Base-by-base conservation (phyloP, 1,139 yeast genomes). In the Taphrina deformans region DNA sequence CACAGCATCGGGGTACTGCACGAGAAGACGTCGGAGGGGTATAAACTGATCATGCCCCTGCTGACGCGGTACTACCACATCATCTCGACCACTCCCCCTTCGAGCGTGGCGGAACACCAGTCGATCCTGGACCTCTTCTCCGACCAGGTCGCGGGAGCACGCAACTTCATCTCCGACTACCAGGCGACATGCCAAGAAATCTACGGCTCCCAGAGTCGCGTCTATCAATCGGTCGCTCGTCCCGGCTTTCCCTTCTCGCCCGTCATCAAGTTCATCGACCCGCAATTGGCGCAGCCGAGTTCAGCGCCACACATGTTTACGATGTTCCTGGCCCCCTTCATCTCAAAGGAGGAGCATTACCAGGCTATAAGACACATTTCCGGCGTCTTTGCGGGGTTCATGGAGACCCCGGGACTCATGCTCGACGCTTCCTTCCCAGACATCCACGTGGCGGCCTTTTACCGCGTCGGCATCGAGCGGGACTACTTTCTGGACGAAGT, bases 291-390 rank as follows among this genome's bases (percentile, higher is more conserved):
- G 0, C 29, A 38, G 10, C 63, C 63, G 1, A 38, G 51, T 38
- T 21, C 35, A 18, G 27, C 24, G 38, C 63, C 63, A 38, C 56
- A 59, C 29, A 44, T 59, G 27, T 41, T 59, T 26, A 35, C 24
- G 33, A 35, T 59, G 55, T 59, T 59, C 18, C 18, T 59, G 29
- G 63, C 63, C 2, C 63, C 63, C 3, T 59, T 59, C 40, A 48
- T 38, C 50, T 4, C 50, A 10, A 31, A 24, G 16, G 63, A 24
- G 3, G 56, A 59, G 31, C 55, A 48, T n/a, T 21, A 48, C 35
- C 40, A 35, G 14, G 38, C 56, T 12, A 31, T 51, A 12, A 48
- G 51, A 14, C 35, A 40, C 40, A 52, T 52, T 14, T 24, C 46
- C 26, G 63, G 63, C 18, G 38, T 48, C 23, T 59, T 38, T 41